Conservation (phyloP, 305 asterid genomes). For the Fraxinus sp. region DNA sequence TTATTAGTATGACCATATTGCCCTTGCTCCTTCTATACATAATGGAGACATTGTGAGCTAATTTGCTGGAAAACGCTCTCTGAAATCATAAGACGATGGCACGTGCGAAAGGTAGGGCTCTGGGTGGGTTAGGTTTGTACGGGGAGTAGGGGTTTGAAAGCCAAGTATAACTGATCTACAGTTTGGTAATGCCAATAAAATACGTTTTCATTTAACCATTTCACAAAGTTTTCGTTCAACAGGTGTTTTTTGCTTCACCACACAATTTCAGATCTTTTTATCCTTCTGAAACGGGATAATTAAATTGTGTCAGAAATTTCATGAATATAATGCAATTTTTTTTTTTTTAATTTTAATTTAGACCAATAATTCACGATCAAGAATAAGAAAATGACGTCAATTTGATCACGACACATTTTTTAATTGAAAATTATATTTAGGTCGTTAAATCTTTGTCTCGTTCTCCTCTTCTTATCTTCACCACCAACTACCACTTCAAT, state of each 20-base stretch:
- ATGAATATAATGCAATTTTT: background rate
- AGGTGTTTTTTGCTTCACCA: background rate
- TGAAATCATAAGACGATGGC: conserved; percentile 14
- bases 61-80: background rate
- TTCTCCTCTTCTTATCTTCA: background rate
- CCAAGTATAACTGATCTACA: conserved; percentile 50
- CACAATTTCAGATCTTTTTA: background rate
- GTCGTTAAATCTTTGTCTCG: background rate
- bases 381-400: background rate
- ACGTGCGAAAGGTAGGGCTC: conserved; percentile 35
- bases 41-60: background rate
- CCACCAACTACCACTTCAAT: background rate
- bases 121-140: conserved; percentile 25
- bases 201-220: conserved; percentile 6
- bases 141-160: conserved; percentile 34
- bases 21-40: conserved; percentile 8
- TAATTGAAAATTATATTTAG: background rate
- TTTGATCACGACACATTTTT: background rate
- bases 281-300: background rate
- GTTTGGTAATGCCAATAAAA: conserved; percentile 31
- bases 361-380: background rate
- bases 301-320: too few relatives aligned
- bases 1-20: conserved; percentile 16
- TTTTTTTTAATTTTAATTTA: background rate
- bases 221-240: background rate